These are phyloP conservation scores for Ophiocordyceps sinensis DNA, from an alignment of 2,329 filamentous ascomycete species.

Conservation along the genomic window DNA sequence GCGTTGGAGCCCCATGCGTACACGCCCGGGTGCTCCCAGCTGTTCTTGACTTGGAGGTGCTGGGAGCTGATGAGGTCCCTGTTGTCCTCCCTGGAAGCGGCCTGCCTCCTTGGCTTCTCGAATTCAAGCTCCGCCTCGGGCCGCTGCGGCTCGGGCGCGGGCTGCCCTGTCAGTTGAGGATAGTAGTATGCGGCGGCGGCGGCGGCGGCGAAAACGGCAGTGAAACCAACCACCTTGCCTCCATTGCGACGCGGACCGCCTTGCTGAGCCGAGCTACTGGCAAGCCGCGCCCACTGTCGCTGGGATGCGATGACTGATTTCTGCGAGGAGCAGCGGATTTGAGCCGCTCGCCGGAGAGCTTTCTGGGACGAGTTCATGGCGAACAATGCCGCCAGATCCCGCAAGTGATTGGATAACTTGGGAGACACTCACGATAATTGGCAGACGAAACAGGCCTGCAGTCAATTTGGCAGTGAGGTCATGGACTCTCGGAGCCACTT, in stretches of 20 bases:
- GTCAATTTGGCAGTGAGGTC: not conserved
- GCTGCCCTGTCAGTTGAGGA: conserved; percentile 15
- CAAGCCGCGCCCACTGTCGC: conserved; percentile 16
- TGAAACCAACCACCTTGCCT: conserved; percentile 15
- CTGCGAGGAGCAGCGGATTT: conserved; percentile 9
- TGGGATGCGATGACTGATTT: conserved; percentile 8
- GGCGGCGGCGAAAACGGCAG: conserved; percentile 22
- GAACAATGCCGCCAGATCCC: not conserved
- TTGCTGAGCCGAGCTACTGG: conserved; percentile 8
- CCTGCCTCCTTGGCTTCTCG: conserved; percentile 47
- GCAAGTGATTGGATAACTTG: not conserved
- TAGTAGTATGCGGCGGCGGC: conserved; percentile 24
- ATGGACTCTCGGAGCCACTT: not conserved
- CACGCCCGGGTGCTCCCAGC: conserved; percentile 70
- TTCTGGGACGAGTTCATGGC: conserved; percentile 17
- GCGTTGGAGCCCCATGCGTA: conserved; percentile 89
- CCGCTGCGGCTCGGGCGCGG: conserved; percentile 6
- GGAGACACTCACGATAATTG: not conserved
- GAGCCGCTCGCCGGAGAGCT: conserved; percentile 13
- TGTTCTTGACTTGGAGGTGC: conserved; percentile 75
- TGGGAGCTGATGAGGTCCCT: conserved; percentile 69
- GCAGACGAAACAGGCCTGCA: too few relatives aligned
- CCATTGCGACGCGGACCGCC: conserved; percentile 10
- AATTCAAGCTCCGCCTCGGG: conserved; percentile 45
- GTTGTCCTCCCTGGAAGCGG: conserved; percentile 53